Evolutionary conservation across 192 early-diverging fungal species (phyloP).

Genomic region (Neocallimastix lanati): DNA sequence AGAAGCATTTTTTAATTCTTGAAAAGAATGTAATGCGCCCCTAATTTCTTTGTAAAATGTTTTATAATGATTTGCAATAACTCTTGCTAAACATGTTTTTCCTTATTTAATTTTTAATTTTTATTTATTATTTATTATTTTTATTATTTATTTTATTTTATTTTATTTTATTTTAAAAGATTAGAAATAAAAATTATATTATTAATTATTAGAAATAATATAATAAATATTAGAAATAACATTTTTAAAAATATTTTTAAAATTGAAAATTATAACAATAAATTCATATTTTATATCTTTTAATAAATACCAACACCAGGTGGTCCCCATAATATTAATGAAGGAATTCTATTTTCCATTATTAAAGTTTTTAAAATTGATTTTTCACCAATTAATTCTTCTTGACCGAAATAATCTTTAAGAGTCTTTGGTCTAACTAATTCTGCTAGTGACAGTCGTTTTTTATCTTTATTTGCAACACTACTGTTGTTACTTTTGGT

Average conservation of each 20-base stretch:
- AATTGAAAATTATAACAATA: too few relatives aligned
- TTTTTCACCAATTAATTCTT: conserved; percentile 38
- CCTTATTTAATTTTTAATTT: background rate
- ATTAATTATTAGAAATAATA: too few relatives aligned
- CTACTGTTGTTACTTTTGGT: background rate
- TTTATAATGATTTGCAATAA: background rate
- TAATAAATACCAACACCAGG: conserved; percentile 32
- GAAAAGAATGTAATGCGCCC: background rate
- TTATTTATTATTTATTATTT: background rate
- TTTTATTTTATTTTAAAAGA: background rate
- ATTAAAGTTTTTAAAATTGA: conserved; percentile 48
- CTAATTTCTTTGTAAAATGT: background rate
- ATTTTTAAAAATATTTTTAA: too few relatives aligned
- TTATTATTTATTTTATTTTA: background rate
- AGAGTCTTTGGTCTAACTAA: conserved; percentile 32
- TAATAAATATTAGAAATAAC: too few relatives aligned
- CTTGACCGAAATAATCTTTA: conserved; percentile 55
- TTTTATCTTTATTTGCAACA: background rate
- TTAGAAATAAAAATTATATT: too few relatives aligned
- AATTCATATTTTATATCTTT: too few relatives aligned
- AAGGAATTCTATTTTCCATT: conserved; percentile 41
- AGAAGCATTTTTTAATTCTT: background rate
- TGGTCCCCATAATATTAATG: conserved; percentile 62
- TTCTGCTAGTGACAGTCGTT: conserved; percentile 37
- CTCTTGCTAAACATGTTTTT: background rate